Conservation (phyloP, 306 rosid species). For the Fagus sylvatica region DNA sequence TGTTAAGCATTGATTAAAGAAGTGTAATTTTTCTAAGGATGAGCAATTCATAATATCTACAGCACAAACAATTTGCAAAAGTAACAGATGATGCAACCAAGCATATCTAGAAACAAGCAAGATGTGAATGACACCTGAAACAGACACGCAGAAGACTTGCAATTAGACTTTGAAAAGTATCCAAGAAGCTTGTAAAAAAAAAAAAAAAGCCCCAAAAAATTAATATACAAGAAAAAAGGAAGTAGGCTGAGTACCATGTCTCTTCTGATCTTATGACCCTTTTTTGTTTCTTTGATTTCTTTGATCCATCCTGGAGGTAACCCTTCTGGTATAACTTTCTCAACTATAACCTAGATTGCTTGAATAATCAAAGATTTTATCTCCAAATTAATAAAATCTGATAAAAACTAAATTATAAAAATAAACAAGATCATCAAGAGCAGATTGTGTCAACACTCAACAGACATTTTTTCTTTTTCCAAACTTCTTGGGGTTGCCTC, state of each 20-base stretch:
- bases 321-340: conserved; percentile 53
- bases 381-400: conserved; percentile 31
- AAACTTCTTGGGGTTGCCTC: conserved; percentile 32
- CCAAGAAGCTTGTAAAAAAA: not conserved
- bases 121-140: not conserved
- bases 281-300: conserved; percentile 49
- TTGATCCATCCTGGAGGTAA: conserved; percentile 67
- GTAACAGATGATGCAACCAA: conserved; percentile 4
- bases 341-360: conserved; percentile 65
- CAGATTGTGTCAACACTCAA: conserved; percentile 43
- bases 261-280: conserved; percentile 42
- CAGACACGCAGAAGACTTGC: not conserved
- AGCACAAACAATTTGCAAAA: conserved; percentile 3
- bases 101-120: not conserved
- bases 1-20: conserved; percentile 13
- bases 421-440: conserved; percentile 16
- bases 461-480: conserved; percentile 57
- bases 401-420: conserved; percentile 8
- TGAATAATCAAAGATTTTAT: conserved; percentile 43
- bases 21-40: conserved; percentile 1
- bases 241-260: conserved; percentile 47
- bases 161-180: not conserved
- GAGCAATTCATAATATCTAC: not conserved
- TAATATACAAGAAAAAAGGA: conserved; percentile 13
- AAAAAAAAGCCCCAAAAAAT: not conserved